phyloP scores from a whole-genome alignment of 257 asterid genomes.

The Paulownia fortunei region DNA sequence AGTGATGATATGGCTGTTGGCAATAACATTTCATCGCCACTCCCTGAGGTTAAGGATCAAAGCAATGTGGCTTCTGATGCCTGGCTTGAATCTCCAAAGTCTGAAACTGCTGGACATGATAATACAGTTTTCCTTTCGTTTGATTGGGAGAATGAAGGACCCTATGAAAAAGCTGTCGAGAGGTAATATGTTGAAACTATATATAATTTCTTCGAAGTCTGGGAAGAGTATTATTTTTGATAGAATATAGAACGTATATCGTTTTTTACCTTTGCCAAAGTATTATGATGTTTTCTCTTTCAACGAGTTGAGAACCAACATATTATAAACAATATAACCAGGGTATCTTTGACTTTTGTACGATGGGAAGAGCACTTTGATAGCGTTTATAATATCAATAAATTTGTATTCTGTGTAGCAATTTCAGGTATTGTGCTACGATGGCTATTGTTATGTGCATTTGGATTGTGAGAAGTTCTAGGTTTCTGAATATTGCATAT shows the following conservation, averaged over 20 bases:
- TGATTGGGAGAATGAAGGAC: slow-evolving; percentile 96
- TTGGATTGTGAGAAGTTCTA: slow-evolving; percentile 9
- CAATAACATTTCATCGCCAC: slow-evolving; percentile 47
- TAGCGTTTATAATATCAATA: slow-evolving; percentile 14
- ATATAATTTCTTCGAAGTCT: slow-evolving; percentile 19
- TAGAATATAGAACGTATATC: not conserved
- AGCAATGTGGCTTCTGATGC: slow-evolving; percentile 52
- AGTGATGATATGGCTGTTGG: slow-evolving; percentile 71
- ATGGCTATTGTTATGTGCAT: not conserved
- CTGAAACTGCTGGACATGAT: slow-evolving; percentile 61
- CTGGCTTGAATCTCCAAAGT: slow-evolving; percentile 66
- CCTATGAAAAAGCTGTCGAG: slow-evolving; percentile 89
- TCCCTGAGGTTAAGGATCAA: slow-evolving; percentile 65
- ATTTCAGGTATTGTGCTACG: slow-evolving; percentile 1
- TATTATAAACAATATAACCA: slow-evolving; percentile 12
- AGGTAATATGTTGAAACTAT: slow-evolving; percentile 51
- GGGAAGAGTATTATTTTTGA: not conserved
- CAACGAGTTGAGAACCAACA: slow-evolving; percentile 5
- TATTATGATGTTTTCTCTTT: not conserved
- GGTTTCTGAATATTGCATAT: not conserved
- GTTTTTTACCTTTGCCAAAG: not conserved
- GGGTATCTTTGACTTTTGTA: not conserved
- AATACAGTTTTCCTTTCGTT: slow-evolving; percentile 79
- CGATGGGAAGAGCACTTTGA: not conserved
- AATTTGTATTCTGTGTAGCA: not conserved